These are phyloP conservation scores for Litsea cubeba DNA, from an alignment of 164 flowering plant genomes.

Conservation along the genomic window DNA sequence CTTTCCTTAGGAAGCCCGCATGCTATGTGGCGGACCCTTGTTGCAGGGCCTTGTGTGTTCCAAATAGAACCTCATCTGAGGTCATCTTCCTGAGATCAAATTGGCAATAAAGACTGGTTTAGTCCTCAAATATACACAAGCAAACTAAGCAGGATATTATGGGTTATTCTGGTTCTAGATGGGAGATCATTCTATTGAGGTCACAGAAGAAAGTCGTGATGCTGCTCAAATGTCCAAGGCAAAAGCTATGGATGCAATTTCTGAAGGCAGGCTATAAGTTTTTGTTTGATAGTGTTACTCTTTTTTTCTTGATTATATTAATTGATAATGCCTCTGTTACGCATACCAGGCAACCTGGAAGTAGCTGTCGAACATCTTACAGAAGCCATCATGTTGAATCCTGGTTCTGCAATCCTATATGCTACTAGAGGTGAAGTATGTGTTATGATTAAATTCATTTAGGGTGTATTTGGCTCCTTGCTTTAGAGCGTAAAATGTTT, in stretches of 20 bases:
- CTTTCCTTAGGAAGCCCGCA: neutral
- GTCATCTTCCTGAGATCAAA: neutral
- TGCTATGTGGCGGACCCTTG: neutral
- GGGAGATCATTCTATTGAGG: conserved; percentile 82
- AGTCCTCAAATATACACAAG: neutral
- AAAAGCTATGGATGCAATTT: conserved; percentile 77
- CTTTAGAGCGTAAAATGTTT: neutral
- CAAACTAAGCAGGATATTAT: neutral
- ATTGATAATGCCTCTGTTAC: neutral
- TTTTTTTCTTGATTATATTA: neutral
- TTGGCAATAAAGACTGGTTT: neutral
- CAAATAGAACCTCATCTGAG: neutral
- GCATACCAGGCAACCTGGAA: conserved; percentile 57
- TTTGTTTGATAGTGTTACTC: neutral
- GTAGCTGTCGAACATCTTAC: conserved; percentile 76
- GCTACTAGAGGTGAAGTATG: conserved; percentile 62
- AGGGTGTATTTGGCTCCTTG: neutral
- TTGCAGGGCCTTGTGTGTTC: neutral
- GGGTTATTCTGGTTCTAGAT: conserved; percentile 40
- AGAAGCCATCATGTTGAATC: conserved; percentile 72
- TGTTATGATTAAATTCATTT: neutral
- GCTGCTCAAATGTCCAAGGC: conserved; percentile 69
- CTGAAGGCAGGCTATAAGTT: conserved; percentile 52
- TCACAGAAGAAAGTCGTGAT: conserved; percentile 77
- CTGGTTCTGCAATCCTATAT: conserved; percentile 86